Base-by-base conservation (phyloP, 1,284 basidiomycete species). In the Ceratobasidium sp. region DNA sequence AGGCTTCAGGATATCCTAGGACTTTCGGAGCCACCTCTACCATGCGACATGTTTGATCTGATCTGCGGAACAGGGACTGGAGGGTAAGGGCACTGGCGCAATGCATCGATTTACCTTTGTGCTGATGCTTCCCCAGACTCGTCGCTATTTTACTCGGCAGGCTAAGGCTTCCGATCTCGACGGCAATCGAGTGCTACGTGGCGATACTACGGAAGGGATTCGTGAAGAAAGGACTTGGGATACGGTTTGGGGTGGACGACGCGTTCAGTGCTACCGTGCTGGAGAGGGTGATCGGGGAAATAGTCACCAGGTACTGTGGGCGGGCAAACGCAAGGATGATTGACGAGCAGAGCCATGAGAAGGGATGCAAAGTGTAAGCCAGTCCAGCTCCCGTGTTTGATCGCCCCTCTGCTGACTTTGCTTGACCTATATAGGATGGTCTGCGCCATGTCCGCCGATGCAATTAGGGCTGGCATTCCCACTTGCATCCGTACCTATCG, bases 61-160 rank as follows among this genome's bases (percentile, higher is more conserved):
- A 74, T 74, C n/a, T 30, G 35, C 14, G 73, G 73, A 44, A 74
- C 73, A 16, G 63, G 66, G 5, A 74, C 70, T 23, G 73, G 73
- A 13, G 73, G 73, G 73, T 73, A 28, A 7, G 73, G 44, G 21
- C 28, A 26, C 21, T 43, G 23, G 14, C 44, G n/a, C 14, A 32
- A 2, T 9, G 41, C 38, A 23, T 21, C 9, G 0, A 4, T 5
- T 2, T 54, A 26, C n/a, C 35, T 26, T 67, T 1, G n/a, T 9
- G 41, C 16, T 43, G 35, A 23, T 35, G 21, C 14, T 57, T 38
- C 11, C 35, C 4, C 35, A 70, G 67, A 23, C 35, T 70, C 9
- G 58, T 58, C 30, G 67, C 67, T 1, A 59, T 70, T 11, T 58
- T 70, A 54, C 38, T 70, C 2, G 67, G 67, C 6, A 18, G 67